Conservation (phyloP, 257 asterid species). For the Solanum neorickii region DNA sequence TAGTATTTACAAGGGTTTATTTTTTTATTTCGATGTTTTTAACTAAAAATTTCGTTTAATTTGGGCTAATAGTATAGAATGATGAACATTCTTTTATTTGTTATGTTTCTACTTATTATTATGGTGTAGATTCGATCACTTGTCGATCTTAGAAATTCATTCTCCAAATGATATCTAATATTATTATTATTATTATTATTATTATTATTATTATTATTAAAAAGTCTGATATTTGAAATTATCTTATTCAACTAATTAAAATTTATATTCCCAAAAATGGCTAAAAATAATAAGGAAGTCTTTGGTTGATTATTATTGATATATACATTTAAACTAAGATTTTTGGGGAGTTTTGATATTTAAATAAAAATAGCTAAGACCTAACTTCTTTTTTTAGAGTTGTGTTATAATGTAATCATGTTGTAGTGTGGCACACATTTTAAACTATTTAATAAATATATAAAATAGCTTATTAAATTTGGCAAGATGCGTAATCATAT, state of each 20-base stretch:
- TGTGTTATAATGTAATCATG: background rate
- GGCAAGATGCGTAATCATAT: background rate
- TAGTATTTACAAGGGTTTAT: background rate
- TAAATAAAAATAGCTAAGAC: background rate
- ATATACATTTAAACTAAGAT: no score
- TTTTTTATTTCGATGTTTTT: background rate
- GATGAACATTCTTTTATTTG: background rate
- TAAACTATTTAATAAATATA: background rate
- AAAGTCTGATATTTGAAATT: background rate
- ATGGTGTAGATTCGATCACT: background rate
- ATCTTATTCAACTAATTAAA: background rate
- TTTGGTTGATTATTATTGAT: background rate
- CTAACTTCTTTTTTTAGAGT: background rate
- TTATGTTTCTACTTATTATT: no score
- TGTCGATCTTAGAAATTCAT: no score
- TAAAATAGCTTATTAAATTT: background rate
- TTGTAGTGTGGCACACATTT: background rate
- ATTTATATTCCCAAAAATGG: background rate
- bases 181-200: no score
- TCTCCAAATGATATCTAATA: no score
- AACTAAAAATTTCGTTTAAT: background rate
- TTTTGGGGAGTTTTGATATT: no score
- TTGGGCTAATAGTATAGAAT: background rate
- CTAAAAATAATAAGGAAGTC: background rate
- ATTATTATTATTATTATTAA: no score